phyloP scores from a whole-genome alignment of 2,329 filamentous ascomycete genomes.

The Paramyrothecium roridum region DNA sequence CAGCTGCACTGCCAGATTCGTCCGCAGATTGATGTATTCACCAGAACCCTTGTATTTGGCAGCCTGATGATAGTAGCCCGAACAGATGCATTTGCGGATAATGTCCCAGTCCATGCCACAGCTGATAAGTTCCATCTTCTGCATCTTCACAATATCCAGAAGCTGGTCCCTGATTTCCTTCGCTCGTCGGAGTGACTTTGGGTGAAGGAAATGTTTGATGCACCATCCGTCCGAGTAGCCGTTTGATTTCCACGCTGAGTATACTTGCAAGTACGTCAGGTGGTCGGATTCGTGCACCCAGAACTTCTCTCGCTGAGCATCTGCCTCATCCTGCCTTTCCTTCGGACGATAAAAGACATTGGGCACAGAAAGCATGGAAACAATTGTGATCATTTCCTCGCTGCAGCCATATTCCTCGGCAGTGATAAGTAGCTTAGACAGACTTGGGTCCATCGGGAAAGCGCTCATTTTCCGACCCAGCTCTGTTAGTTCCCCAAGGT shows the following conservation, averaged over 20 bases:
- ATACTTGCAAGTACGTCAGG: conserved; percentile 91
- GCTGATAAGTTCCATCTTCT: conserved; percentile 82
- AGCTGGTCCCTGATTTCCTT: conserved; percentile 95
- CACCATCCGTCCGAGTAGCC: conserved; percentile 91
- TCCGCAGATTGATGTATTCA: conserved; percentile 95
- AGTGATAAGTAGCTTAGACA: conserved; percentile 93
- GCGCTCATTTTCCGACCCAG: conserved; percentile 92
- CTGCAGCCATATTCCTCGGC: conserved; percentile 87
- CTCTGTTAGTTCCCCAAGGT: conserved; percentile 84
- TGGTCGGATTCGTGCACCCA: conserved; percentile 98
- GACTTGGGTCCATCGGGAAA: conserved; percentile 95
- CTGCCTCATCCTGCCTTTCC: conserved; percentile 93
- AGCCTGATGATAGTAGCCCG: conserved; percentile 96
- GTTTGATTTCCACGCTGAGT: conserved; percentile 91
- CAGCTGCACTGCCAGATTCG: conserved; percentile 88
- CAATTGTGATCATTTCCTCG: conserved; percentile 97
- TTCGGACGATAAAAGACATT: conserved; percentile 97
- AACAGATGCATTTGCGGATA: conserved; percentile 94
- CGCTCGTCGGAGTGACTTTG: conserved; percentile 87
- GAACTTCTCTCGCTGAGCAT: conserved; percentile 94
- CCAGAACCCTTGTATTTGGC: conserved; percentile 94
- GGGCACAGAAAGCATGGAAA: conserved; percentile 95
- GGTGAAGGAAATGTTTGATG: conserved; percentile 86
- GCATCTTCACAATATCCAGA: conserved; percentile 87
- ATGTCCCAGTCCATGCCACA: conserved; percentile 98